Base-by-base conservation (phyloP, 352 stramenopile species). In the Globisporangium megalacanthum region DNA sequence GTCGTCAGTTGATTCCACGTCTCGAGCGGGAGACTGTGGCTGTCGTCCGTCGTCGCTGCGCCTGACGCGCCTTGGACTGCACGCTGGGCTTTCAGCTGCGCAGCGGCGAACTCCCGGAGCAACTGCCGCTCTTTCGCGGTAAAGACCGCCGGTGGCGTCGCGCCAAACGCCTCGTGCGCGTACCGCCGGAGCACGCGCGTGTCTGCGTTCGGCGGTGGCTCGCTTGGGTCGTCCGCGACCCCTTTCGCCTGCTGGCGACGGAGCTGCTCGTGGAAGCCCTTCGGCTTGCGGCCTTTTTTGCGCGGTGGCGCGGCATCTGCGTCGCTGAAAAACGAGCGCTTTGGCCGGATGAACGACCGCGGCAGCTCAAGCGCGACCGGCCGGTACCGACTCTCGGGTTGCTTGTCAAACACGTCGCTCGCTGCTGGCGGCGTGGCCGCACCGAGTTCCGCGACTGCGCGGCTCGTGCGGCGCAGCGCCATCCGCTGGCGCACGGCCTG, bases 281-380 rank as follows among this genome's bases (percentile, higher is more conserved):
- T 69, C 52, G 25, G 48, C 52, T 51, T 77, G 69, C 35, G 66
- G 41, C 13, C 63, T 35, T 35, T 62, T 54, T 68, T 75, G 41
- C 58, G 58, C 19, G 35, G 58, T 54, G 56, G 59, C 44, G 57
- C 46, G 4, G 14, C 46, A 39, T 17, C 63, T 6, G 14, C 19
- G 19, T 89, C 77, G 15, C 70, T 65, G 52, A 89, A 91, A 60
- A 88, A 88, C 9, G 78, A 91, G 33, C 58, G 44, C 36, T 77
- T 70, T 36, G 62, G 70, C 0, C 79, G 80, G 49, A 90, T 86
- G 53, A 70, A 86, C 1, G 78, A 88, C 48, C 74, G 77, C 45
- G 73, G 66, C 14, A 70, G 54, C 6, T 70, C 72, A 1, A 64
- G 42, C 42, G 42, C 67, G 13, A 69, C 45, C 37, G 37, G 57